A percentile compares a stretch with the other conserved stretches of the same genome.
phyloP scores from a whole-genome alignment of 192 early-diverging fungal species.

The Fimicolochytrium jonesii region DNA sequence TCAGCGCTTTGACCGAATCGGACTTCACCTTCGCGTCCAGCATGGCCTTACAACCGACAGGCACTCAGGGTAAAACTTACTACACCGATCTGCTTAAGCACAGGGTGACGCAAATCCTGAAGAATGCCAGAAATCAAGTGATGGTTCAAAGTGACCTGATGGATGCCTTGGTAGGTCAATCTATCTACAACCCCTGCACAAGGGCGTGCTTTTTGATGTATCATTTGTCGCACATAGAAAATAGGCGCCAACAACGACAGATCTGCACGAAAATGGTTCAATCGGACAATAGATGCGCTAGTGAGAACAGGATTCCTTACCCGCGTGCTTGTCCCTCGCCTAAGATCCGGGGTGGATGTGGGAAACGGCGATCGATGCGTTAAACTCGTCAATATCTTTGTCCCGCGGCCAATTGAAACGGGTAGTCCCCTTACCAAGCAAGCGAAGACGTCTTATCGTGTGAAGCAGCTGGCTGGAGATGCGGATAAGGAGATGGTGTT shows the following conservation, averaged over 20 bases:
- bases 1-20: too few relatives aligned
- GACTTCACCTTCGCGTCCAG: too few relatives aligned
- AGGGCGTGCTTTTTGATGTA: too few relatives aligned
- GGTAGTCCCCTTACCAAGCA: too few relatives aligned
- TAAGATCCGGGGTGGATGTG: background rate
- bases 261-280: conserved; percentile 54
- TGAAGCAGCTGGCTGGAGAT: conserved; percentile 13
- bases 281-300: conserved; percentile 46
- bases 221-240: too few relatives aligned
- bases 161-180: conserved; percentile 44
- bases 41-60: too few relatives aligned
- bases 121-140: conserved; percentile 42
- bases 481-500: conserved; percentile 30
- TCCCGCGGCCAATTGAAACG: too few relatives aligned
- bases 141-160: conserved; percentile 54
- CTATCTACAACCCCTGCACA: too few relatives aligned
- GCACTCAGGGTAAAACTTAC: conserved; percentile 23
- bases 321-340: conserved; percentile 32
- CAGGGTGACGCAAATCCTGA: conserved; percentile 50
- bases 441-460: too few relatives aligned
- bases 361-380: conserved; percentile 40
- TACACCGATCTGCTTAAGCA: conserved; percentile 54
- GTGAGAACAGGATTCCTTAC: conserved; percentile 48
- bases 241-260: background rate
- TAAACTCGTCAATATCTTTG: conserved; percentile 41